Evolutionary conservation across 345 rosid species (phyloP).

Genomic region (Camelina neglecta): DNA sequence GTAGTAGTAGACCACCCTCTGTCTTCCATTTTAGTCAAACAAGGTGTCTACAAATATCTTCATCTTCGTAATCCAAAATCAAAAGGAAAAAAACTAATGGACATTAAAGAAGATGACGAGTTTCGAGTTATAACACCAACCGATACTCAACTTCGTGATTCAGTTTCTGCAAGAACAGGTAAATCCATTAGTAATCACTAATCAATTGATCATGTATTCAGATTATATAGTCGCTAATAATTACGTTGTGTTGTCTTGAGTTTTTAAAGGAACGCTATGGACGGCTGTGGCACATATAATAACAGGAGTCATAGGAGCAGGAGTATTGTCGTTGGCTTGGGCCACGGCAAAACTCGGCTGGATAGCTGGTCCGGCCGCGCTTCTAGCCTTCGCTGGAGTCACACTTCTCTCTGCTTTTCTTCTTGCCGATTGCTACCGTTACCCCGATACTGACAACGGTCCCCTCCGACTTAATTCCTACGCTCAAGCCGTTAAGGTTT

Average conservation of each 20-base stretch:
- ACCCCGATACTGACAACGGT: slow-evolving; percentile 60
- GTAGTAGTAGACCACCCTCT: neutral
- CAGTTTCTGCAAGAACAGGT: slow-evolving; percentile 36
- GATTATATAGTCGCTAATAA: neutral
- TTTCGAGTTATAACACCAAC: slow-evolving; percentile 28
- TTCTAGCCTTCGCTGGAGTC: slow-evolving; percentile 55
- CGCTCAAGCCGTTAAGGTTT: slow-evolving; percentile 56
- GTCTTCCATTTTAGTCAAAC: slow-evolving; percentile 8
- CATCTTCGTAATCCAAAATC: neutral
- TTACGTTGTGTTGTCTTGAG: neutral
- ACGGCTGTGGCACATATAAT: slow-evolving; percentile 70
- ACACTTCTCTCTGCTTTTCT: slow-evolving; percentile 56
- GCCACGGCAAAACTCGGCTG: slow-evolving; percentile 72
- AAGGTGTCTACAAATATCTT: neutral
- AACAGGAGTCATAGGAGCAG: slow-evolving; percentile 83
- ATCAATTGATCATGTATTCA: neutral
- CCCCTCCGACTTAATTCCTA: slow-evolving; percentile 52
- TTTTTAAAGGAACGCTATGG: slow-evolving; percentile 56
- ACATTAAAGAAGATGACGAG: slow-evolving; percentile 11
- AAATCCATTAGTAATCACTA: neutral
- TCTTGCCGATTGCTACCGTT: slow-evolving; percentile 60
- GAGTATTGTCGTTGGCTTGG: slow-evolving; percentile 84
- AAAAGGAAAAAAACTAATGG: slow-evolving; percentile 25
- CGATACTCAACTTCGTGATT: slow-evolving; percentile 28
- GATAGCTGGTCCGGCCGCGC: slow-evolving; percentile 65